Percentiles rank a stretch among this genome's conserved stretches.
phyloP scores from a whole-genome alignment of 2,329 filamentous ascomycete genomes.

The Ophiostoma sp. region DNA sequence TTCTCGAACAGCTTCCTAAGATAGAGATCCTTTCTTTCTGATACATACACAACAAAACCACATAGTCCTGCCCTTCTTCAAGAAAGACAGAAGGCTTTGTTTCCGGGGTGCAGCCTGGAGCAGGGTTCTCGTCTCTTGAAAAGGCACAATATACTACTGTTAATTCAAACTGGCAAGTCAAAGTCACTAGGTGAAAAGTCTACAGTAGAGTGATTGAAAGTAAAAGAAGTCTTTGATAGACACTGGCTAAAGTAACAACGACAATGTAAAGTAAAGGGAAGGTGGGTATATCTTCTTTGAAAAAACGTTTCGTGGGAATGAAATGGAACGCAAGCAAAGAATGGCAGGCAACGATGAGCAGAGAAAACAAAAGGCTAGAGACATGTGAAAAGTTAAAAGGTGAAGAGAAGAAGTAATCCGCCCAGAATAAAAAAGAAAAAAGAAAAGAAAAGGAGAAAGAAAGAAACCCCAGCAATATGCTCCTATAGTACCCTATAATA shows the following conservation, averaged over 20 bases:
- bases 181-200: neutral
- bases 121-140: neutral
- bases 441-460: neutral
- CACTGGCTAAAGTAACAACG: neutral
- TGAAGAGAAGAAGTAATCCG: neutral
- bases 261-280: neutral
- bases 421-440: neutral
- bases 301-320: conserved; percentile 3
- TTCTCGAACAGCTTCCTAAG: neutral
- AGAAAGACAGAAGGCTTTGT: no score
- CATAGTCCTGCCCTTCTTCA: no score
- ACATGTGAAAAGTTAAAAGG: neutral
- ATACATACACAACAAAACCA: neutral
- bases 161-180: neutral
- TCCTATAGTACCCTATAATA: neutral
- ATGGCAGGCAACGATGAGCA: neutral
- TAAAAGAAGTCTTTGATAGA: neutral
- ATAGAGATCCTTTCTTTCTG: neutral
- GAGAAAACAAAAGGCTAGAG: neutral
- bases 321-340: neutral
- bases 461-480: neutral
- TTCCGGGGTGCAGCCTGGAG: conserved; percentile 25
- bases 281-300: conserved; percentile 20
- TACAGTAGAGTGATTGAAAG: neutral
- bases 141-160: neutral